Base-by-base conservation (phyloP, 768 basidiomycete genomes). In the Amanita pseudoporphyria region DNA sequence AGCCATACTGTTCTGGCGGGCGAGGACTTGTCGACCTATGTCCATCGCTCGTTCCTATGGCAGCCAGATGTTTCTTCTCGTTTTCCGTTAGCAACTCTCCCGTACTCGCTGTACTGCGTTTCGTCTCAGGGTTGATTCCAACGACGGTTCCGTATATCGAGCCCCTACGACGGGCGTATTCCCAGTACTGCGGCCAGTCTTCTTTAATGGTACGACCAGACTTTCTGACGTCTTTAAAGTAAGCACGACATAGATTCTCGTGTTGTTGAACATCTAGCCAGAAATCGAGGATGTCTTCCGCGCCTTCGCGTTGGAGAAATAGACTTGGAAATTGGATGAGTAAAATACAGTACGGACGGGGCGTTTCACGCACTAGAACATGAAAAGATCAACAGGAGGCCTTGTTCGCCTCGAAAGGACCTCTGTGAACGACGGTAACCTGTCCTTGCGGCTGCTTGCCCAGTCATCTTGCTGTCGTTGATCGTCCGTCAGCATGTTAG, bases 251-350 rank as follows among this genome's bases (percentile, higher is more conserved):
- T 30, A 99, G 81, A 63, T 97, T 97, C 70, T 98, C 96, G 64
- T 99, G 96, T 68, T 98, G 96, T 58, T 96, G 93, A 5, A 98
- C 96, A 64, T 99, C 96, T 24, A 99, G 78, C 94, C 95, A 98
- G 60, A 98, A 98, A 64, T 99, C 96, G 39, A 99, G 70, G 43
- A 93, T 87, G 64, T 99, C 96, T 63, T 98, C 95, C 48, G 90
- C 82, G 21, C 91, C 89, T 67, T 99, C 95, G 31, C 92, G 81
- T 63, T 98, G 95, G 31, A 99, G 72, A 65, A 97, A 98, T 53
- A 97, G 78, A 67, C 95, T 96, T 28, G 55, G 44, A 45, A 45
- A 9, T 38, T 18, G 26, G 30, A 39, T 51, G 28, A 22, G 19
- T 24, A 50, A 16, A 3, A 9, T 18, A 24, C 22, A 33, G 33